Conservation (phyloP, 441 rosid species). For the Omphalea diandra region DNA sequence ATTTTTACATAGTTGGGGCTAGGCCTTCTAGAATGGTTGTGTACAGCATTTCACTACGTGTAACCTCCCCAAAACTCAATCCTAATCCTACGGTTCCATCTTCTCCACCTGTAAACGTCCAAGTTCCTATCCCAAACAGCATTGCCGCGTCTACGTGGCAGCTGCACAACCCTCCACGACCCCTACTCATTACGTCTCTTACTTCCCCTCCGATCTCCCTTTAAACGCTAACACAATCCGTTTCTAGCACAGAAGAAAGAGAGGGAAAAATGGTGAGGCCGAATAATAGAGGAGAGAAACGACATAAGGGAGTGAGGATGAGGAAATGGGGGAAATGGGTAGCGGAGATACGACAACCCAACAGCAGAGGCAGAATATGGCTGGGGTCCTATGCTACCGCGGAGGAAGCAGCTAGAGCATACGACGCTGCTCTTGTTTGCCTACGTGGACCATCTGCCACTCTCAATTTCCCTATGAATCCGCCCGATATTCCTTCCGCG, state of each 20-base stretch:
- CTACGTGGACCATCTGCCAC: constrained; percentile 40
- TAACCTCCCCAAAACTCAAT: background rate
- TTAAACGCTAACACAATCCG: background rate
- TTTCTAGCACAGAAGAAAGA: background rate
- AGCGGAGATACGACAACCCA: constrained; percentile 81
- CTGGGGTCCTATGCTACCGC: constrained; percentile 74
- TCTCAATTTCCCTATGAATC: constrained; percentile 42
- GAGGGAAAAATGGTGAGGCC: constrained; percentile 29
- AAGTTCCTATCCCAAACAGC: background rate
- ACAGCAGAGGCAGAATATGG: constrained; percentile 68
- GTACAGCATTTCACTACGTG: background rate
- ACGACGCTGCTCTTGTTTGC: constrained; percentile 50
- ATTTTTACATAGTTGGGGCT: too few species aligned
- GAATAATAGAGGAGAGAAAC: constrained; percentile 1
- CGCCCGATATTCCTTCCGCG: constrained; percentile 32
- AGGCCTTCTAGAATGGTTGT: too few species aligned
- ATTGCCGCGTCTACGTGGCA: constrained; percentile 6
- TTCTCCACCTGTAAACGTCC: constrained; percentile 4
- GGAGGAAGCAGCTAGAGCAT: constrained; percentile 77
- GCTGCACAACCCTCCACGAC: background rate
- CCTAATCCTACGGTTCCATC: background rate
- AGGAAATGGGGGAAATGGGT: constrained; percentile 98
- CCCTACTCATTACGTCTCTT: background rate
- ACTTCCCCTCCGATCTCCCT: background rate
- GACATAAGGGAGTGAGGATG: constrained; percentile 65